Conservation (phyloP, 2,329 filamentous ascomycete species). For the Sphaerulina vaccinii region DNA sequence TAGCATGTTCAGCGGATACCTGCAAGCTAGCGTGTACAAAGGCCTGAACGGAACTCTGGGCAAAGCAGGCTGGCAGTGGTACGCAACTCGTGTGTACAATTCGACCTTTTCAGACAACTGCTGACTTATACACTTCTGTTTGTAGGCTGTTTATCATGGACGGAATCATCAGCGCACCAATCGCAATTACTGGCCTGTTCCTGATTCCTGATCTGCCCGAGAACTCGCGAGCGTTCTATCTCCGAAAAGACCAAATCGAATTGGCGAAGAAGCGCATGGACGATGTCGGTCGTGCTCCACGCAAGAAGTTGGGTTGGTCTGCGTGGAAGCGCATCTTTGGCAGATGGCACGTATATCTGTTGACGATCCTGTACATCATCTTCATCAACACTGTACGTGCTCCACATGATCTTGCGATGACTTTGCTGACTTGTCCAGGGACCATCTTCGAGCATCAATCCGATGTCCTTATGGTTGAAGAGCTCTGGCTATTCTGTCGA, state of each 20-base stretch:
- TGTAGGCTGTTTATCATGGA: constrained; percentile 37
- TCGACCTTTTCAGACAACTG: too few species aligned
- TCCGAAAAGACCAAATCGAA: constrained; percentile 44
- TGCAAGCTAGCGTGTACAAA: constrained; percentile 55
- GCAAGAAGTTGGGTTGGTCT: constrained; percentile 40
- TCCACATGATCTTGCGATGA: constrained; percentile 13
- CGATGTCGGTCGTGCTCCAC: constrained; percentile 19
- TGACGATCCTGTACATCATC: constrained; percentile 59
- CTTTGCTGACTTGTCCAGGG: constrained; percentile 9
- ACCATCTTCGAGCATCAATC: constrained; percentile 26
- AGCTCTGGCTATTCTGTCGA: constrained; percentile 46
- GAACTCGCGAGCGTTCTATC: constrained; percentile 51
- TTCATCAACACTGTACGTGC: constrained; percentile 60
- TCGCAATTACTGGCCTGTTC: constrained; percentile 53
- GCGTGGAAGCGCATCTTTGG: constrained; percentile 54
- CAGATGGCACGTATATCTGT: constrained; percentile 63
- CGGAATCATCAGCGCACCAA: constrained; percentile 54
- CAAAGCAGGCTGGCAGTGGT: constrained; percentile 52
- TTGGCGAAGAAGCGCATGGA: constrained; percentile 53
- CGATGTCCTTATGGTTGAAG: constrained; percentile 33
- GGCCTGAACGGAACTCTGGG: constrained; percentile 44
- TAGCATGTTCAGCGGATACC: constrained; percentile 52
- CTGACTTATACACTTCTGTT: too few species aligned
- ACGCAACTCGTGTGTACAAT: not conserved
- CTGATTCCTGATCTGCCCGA: constrained; percentile 52